These are phyloP conservation scores for Geoglossum cookeanum DNA, from an alignment of 2,329 filamentous ascomycete species.

Conservation along the genomic window DNA sequence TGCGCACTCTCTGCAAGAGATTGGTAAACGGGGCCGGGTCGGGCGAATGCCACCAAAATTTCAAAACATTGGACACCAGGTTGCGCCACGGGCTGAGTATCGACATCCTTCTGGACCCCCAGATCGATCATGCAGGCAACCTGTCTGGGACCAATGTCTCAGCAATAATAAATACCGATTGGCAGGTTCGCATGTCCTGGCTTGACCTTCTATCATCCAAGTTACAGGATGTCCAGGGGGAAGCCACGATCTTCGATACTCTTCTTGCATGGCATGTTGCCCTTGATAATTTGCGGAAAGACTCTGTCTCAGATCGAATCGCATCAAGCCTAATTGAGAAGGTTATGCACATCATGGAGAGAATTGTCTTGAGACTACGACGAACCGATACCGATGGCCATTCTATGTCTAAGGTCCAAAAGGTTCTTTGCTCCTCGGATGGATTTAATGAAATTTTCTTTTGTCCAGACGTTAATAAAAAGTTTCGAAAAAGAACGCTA, in stretches of 20 bases:
- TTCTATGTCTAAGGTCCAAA: neutral
- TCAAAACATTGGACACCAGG: slow-evolving; percentile 23
- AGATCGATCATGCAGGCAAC: neutral
- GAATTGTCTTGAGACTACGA: neutral
- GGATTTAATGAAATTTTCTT: neutral
- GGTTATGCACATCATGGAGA: neutral
- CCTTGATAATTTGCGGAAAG: neutral
- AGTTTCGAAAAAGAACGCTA: neutral
- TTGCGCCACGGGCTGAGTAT: slow-evolving; percentile 22
- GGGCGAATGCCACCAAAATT: neutral
- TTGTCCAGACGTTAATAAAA: neutral
- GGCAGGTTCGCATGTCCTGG: neutral
- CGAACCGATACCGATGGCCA: neutral
- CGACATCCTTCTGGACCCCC: neutral
- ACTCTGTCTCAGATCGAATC: neutral
- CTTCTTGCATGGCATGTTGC: neutral
- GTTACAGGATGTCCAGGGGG: neutral
- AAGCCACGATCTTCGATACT: neutral
- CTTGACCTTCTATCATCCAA: neutral
- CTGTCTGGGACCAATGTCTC: neutral
- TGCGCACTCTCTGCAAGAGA: neutral
- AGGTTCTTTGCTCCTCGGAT: neutral
- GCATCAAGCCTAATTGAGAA: neutral
- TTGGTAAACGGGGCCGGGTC: neutral
- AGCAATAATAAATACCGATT: neutral